Conservation (phyloP, 2,329 filamentous ascomycete genomes). For the Clarireedia hainanense region DNA sequence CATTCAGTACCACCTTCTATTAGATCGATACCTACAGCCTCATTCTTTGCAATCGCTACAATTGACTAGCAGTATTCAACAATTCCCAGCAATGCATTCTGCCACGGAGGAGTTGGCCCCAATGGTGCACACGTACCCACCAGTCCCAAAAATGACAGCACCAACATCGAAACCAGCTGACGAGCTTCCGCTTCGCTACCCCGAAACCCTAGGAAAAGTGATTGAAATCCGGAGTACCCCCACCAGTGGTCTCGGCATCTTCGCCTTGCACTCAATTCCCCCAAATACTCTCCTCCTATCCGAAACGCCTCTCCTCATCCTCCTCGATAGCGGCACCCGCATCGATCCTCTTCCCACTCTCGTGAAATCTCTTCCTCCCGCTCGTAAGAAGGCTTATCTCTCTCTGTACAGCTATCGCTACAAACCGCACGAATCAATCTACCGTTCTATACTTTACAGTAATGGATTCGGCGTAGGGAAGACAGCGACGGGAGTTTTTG, state of each 20-base stretch:
- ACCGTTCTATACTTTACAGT: constrained; percentile 18
- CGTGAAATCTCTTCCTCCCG: constrained; percentile 14
- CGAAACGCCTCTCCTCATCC: constrained; percentile 18
- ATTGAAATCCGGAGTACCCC: constrained; percentile 16
- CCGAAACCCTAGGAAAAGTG: constrained; percentile 18
- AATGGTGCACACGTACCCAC: neutral
- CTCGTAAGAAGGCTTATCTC: constrained; percentile 8
- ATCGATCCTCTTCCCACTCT: constrained; percentile 13
- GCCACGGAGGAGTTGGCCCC: neutral
- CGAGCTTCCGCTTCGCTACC: constrained; percentile 12
- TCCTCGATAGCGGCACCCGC: constrained; percentile 15
- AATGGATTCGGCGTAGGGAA: constrained; percentile 21
- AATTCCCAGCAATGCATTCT: neutral
- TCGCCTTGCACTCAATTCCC: constrained; percentile 16
- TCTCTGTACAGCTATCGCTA: constrained; percentile 13
- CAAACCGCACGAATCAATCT: constrained; percentile 11
- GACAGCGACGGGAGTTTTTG: constrained; percentile 18
- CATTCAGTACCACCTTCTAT: no score
- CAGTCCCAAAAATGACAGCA: neutral
- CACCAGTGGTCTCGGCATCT: constrained; percentile 19
- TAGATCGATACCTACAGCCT: no score
- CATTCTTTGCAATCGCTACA: no score
- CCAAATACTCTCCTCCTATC: constrained; percentile 16
- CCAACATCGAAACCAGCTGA: neutral
- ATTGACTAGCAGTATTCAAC: no score